Base-by-base conservation (phyloP, 2,329 filamentous ascomycete genomes). In the Thyridium curvatum region DNA sequence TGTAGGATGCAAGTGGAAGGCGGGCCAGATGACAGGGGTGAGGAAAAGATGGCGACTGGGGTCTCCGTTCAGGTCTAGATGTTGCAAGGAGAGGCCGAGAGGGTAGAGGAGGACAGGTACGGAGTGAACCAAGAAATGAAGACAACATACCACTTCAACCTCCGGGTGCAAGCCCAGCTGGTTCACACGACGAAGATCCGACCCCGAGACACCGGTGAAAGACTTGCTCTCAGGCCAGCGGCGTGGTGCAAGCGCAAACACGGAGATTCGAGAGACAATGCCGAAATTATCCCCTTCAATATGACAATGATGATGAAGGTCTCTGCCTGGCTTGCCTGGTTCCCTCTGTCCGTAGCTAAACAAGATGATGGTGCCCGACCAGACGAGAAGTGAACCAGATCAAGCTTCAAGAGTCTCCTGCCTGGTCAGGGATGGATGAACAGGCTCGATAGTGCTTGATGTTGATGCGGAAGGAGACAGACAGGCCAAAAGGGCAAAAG, bases 401-500 rank as follows among this genome's bases (percentile, higher is more conserved):
- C 21, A 6, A 34, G 15, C 33, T 34, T 14, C 33, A 14, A 18
- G 35, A n/a, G 29, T 26, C 21, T 26, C 21, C 21, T 26, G 21
- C 21, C 21, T 26, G 6, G 34, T 15, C 14, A 36, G 21, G 21
- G 34, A 36, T 36, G 34, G 34, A 36, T 15, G 18, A 29, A 30
- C 18, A 26, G 10, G 21, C 21, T 26, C 21, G 21, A 62, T 56
- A 61, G 48, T 53, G 52, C 48, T 47, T 46, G 42, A 35, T 50
- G 49, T 56, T 50, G 54, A 53, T 43, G 46, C 58, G 55, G 59
- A 52, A 39, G 42, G 45, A 52, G 42, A 32, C 43, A 37, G 56
- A 54, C 48, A 53, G 30, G 56, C 56, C 55, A 55, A 62, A 57
- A 54, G 62, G 60, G 52, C 59, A 52, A 62, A 62, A 55, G 60